A percentile compares a stretch with the other conserved stretches of the same genome.
Evolutionary conservation across 495 filamentous ascomycete genomes (phyloP).

Genomic region (Aeminium ludgeri): DNA sequence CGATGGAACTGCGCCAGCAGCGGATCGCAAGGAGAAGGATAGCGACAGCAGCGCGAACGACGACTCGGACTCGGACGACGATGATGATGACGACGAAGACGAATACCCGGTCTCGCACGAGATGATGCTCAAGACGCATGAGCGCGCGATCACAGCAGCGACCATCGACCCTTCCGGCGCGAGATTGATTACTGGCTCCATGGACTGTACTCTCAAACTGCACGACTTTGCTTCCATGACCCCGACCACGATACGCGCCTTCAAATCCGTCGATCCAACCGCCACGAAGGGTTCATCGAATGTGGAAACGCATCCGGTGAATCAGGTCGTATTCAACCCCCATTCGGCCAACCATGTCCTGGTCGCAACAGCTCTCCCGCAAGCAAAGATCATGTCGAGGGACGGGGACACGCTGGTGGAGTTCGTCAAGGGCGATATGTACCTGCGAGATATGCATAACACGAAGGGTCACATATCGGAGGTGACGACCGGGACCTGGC

Average conservation of each 20-base stretch:
- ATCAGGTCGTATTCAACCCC: constrained; percentile 75
- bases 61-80: constrained; percentile 39
- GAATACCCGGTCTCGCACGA: constrained; percentile 91
- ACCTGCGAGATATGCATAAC: constrained; percentile 85
- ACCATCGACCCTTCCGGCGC: constrained; percentile 72
- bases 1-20: constrained; percentile 1
- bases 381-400: constrained; percentile 73
- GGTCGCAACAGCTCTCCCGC: constrained; percentile 68
- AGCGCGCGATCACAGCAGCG: constrained; percentile 67
- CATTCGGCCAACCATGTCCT: constrained; percentile 65
- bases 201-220: constrained; percentile 78
- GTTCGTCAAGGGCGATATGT: constrained; percentile 96
- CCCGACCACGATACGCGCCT: constrained; percentile 77
- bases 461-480: constrained; percentile 93
- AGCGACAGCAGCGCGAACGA: constrained; percentile 31
- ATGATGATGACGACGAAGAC: constrained; percentile 59
- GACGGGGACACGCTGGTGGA: constrained; percentile 74
- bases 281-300: constrained; percentile 52
- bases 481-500: constrained; percentile 74
- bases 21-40: constrained; percentile 14
- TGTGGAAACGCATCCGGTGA: constrained; percentile 71
- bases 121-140: constrained; percentile 78
- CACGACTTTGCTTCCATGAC: constrained; percentile 96
- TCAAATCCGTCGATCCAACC: constrained; percentile 80
- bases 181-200: constrained; percentile 72